A percentile compares a stretch with the other conserved stretches of the same genome.
Evolutionary conservation across 2,329 filamentous ascomycete species (phyloP).

Genomic region (Fusarium dlaminii): DNA sequence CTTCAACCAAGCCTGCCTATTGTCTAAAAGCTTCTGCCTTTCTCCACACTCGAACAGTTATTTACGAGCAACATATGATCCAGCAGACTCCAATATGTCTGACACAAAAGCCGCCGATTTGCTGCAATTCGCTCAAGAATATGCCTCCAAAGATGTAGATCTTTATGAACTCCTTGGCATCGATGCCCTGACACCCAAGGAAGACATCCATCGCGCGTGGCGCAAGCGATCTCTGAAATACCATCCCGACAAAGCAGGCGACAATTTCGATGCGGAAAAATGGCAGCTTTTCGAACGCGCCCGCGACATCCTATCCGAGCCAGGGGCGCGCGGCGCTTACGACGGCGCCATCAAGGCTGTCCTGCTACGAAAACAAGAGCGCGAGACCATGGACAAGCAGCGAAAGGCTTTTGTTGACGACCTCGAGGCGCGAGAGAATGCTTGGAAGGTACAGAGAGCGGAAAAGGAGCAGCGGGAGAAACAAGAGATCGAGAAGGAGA

Average conservation of each 20-base stretch:
- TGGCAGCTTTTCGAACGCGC: slow-evolving; percentile 89
- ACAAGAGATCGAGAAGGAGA: slow-evolving; percentile 51
- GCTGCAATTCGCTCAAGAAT: slow-evolving; percentile 63
- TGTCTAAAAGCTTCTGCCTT: not conserved
- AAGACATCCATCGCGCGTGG: slow-evolving; percentile 86
- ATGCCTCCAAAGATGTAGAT: slow-evolving; percentile 71
- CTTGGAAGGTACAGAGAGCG: slow-evolving; percentile 67
- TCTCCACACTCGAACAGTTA: not conserved
- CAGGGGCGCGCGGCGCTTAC: slow-evolving; percentile 77
- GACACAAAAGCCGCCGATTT: slow-evolving; percentile 58
- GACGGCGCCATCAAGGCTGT: slow-evolving; percentile 78
- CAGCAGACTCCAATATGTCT: slow-evolving; percentile 38
- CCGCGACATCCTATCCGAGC: slow-evolving; percentile 82
- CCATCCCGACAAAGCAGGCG: slow-evolving; percentile 90
- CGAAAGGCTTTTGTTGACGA: slow-evolving; percentile 85
- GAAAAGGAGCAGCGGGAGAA: slow-evolving; percentile 51
- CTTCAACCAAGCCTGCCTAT: not conserved
- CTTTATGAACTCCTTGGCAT: slow-evolving; percentile 82
- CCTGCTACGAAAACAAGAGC: slow-evolving; percentile 74
- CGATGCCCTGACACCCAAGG: slow-evolving; percentile 68
- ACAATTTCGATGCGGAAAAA: slow-evolving; percentile 77
- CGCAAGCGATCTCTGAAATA: slow-evolving; percentile 86
- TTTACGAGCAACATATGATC: not conserved
- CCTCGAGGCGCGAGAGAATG: slow-evolving; percentile 79
- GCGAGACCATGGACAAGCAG: slow-evolving; percentile 77